Conservation (phyloP, 441 rosid genomes). For the Corymbia citriodora region DNA sequence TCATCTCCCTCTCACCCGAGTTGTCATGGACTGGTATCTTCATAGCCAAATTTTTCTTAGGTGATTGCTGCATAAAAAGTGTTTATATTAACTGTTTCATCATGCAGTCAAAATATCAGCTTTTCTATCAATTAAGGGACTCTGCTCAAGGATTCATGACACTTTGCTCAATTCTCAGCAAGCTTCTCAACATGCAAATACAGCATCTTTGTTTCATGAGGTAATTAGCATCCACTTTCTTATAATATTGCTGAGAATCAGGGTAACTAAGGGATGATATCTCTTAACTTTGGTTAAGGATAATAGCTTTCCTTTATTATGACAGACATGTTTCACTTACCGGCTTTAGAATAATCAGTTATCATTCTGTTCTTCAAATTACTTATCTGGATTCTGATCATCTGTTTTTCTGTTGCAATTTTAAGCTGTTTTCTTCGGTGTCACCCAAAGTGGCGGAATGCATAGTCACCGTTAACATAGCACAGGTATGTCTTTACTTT, state of each 20-base stretch:
- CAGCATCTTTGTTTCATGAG: conserved; percentile 45
- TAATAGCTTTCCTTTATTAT: neutral
- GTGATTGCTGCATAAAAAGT: neutral
- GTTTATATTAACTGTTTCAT: conserved; percentile 11
- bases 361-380: neutral
- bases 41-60: neutral
- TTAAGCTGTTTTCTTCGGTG: conserved; percentile 51
- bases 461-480: conserved; percentile 73
- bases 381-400: neutral
- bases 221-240: conserved; percentile 19
- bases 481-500: conserved; percentile 50
- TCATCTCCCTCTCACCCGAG: conserved; percentile 56
- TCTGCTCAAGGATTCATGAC: conserved; percentile 52
- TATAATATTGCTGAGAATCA: neutral
- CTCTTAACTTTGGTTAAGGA: neutral
- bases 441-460: conserved; percentile 65
- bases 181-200: conserved; percentile 20
- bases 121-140: conserved; percentile 61
- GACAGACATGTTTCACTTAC: neutral
- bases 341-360: neutral
- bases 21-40: conserved; percentile 77
- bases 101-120: conserved; percentile 77
- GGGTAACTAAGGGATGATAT: neutral
- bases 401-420: conserved; percentile 4
- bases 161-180: conserved; percentile 28